Evolutionary conservation across 2,329 filamentous ascomycete species (phyloP), one percentile per base, ranked within the genome.

Genomic region (Lecanicillium sp.): DNA sequence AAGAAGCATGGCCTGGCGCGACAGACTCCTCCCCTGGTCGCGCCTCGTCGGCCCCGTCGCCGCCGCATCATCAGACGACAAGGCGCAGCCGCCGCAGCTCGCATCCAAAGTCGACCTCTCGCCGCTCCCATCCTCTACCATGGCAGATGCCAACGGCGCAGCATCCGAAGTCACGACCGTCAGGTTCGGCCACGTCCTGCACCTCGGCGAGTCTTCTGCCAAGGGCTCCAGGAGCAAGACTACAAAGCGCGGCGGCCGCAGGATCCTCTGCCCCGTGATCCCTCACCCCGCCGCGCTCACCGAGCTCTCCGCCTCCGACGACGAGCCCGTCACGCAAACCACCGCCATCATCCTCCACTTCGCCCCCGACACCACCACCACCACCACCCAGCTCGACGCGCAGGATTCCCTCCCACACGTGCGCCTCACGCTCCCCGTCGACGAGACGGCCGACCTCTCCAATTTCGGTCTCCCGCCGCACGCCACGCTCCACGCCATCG

Each of bases 121-220:
- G 9, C 20, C 35, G 24, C 29, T 40, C 11, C 27, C 36, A 17
- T 12, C 32, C 7, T 12, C 24, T 11, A 11, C 21, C 12, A 8
- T 11, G 5, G 6, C 15, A 2, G 39, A 33, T 10, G 27, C 20
- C 17, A 3, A n/a, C 15, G 17, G 12, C n/a, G n/a, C n/a, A 2
- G 24, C 37, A 19, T 37, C 38, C 11, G 30, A 38, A 3, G 32
- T 44, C 35, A 51, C 32, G 6, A 12, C 44, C 8, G 46, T 75
- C 10, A 64, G 66, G 3, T 81, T 81, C 54, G 78, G 78, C 15
- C 71, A 76, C 45, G 52, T 79, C 27, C 66, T 81, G 0, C 71
- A 74, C 51, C 41, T 46, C 5, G 44, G 54, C 19, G 56, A 62
- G 29, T 41, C n/a, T n/a, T n/a, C 49, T 19, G 19, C 20, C 7